A percentile compares a stretch with the other conserved stretches of the same genome.
phyloP scores from a whole-genome alignment of 2,329 filamentous ascomycete species.

The Aureobasidium namibiae region DNA sequence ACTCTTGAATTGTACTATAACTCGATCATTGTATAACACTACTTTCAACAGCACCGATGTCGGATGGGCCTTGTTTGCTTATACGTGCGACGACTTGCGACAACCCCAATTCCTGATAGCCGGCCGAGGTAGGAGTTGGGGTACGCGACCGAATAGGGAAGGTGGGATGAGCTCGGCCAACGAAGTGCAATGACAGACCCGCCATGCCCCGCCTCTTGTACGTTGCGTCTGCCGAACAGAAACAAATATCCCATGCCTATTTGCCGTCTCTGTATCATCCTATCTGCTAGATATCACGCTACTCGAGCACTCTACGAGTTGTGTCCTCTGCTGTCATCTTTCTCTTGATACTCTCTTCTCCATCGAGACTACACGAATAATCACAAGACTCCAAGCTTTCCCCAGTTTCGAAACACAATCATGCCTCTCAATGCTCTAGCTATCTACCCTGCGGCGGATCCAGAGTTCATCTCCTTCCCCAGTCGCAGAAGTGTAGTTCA shows the following conservation, averaged over 20 bases:
- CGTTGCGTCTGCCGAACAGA: not conserved
- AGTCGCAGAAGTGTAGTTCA: constrained; percentile 88
- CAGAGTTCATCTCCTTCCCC: constrained; percentile 56
- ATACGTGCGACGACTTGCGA: not conserved
- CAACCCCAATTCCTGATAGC: not conserved
- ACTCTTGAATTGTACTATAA: constrained; percentile 3
- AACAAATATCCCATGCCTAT: not conserved
- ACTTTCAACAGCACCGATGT: not conserved
- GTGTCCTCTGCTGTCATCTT: not conserved
- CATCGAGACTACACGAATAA: not conserved
- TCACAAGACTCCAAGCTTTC: not conserved
- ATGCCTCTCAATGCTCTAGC: constrained; percentile 44
- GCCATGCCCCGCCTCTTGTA: constrained; percentile 5
- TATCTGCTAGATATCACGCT: not conserved
- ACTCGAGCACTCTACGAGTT: not conserved
- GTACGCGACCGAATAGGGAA: not conserved
- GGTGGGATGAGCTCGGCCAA: constrained; percentile 12
- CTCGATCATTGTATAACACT: not conserved
- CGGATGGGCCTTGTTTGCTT: not conserved
- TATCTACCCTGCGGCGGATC: constrained; percentile 42
- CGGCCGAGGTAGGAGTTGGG: constrained; percentile 6
- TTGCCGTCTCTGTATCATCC: not conserved
- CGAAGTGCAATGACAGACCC: not conserved
- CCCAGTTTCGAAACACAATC: constrained; percentile 13
- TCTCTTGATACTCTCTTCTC: not conserved